Evolutionary conservation across 495 filamentous ascomycete genomes (phyloP), one percentile per base, ranked within the genome.

Genomic region (Cryomyces antarcticus): DNA sequence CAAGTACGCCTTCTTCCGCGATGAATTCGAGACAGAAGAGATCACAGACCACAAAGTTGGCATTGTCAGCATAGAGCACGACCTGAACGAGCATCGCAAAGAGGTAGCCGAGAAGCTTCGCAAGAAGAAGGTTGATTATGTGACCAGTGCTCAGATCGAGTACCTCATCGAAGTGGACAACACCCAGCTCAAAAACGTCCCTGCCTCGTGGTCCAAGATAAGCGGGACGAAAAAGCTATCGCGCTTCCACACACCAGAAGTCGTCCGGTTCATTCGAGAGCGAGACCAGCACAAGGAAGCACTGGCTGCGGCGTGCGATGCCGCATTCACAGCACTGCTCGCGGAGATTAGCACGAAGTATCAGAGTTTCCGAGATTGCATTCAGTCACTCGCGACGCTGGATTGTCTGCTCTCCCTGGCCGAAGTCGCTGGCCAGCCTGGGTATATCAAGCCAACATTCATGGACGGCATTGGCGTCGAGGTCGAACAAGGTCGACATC

Each of bases 251-350:
- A 88, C 92, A 0, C 92, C 92, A 6, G 76, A 87, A 47, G 86
- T 96, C 17, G 68, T 85, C 30, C 68, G 71, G 38, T 65, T 94
- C 40, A 71, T 93, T 28, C 78, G 77, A 28, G 84, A 96, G 62
- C 72, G 89, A 28, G 89, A 99, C 57, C 89, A 96, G 53, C 81
- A 93, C 62, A 93, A 82, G 56, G 89, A 99, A 57, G 75, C 81
- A 0, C 72, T 99, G 7, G 86, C 84, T 3, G 84, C 85, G 3
- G 87, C 85, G 37, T 99, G 89, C 55, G 87, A 99, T 56, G 61
- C 66, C n/a, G 89, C 89, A 5, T 99, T 83, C 56, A 48, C 57
- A 0, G 58, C 61, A 6, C 68, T 96, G 7, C 71, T 95, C 28
- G 56, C 65, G 3, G 69, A 76, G 7, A 81, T 99, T 41, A 72